Evolutionary conservation across 1,139 yeast species (phyloP), one percentile per base, ranked within the genome.

Genomic region (Blastobotrys buckinghamii): DNA sequence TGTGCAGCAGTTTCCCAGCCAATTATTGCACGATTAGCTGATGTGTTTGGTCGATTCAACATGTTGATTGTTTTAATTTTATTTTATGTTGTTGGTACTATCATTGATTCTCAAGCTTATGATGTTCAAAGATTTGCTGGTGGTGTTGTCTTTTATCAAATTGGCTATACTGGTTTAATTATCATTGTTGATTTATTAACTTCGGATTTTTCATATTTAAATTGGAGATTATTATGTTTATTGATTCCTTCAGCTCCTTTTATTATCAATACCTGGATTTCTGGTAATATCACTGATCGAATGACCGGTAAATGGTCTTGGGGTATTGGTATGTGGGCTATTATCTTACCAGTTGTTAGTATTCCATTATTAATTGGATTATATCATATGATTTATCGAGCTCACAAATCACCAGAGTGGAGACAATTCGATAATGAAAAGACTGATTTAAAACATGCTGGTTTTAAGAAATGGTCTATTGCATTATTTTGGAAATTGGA

Each of bases 241-340:
- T 77, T 81, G 55, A 68, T 80, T 29, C 88, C 89, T 22, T 78
- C 85, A 8, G 69, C 78, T 57, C 90, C 92, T 1, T 79, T 75
- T 55, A 77, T 84, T 56, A 81, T 84, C 63, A 84, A 82, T 61
- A 81, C 90, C 12, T 84, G 92, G 92, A 73, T 82, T 48, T 67
- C 81, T 24, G 90, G 88, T 59, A 70, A 79, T 55, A 69, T 83
- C 42, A 68, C 77, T 7, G 53, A 61, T 8, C 71, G 66, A 10
- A 62, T 69, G 34, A 72, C 44, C 39, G 27, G 35, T 37, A 59
- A 70, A 38, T 83, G 92, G 92, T 73, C 77, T 33, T 84, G 82
- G 79, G 81, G 82, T 57, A 80, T 83, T 57, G 89, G 84, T 38
- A 82, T 84, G 77, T 84, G 85, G 85, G 88, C 89, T 1, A 80